Evolutionary conservation across 371 early-diverging fungal genomes (phyloP).

Genomic region (Mortierella sp.): DNA sequence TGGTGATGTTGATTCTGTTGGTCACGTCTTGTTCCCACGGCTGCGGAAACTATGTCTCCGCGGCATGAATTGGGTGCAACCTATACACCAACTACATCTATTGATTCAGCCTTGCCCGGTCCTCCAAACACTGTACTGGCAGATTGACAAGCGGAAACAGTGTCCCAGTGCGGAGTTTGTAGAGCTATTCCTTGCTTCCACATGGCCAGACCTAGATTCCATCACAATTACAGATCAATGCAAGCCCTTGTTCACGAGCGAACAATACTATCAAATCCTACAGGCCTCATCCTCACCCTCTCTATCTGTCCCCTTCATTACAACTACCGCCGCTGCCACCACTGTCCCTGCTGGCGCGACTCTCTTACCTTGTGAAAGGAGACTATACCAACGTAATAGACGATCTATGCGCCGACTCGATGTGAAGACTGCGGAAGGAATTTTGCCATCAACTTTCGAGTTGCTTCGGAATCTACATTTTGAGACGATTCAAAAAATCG

Average conservation of each 20-base stretch:
- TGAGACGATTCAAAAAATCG: background rate
- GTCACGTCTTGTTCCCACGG: background rate
- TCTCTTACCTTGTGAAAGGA: too few relatives aligned
- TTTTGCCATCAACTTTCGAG: background rate
- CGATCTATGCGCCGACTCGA: background rate
- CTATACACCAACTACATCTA: background rate
- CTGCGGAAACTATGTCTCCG: background rate
- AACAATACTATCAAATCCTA: background rate
- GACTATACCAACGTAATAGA: background rate
- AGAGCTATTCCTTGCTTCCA: background rate
- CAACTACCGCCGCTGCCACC: too few relatives aligned
- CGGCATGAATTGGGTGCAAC: background rate
- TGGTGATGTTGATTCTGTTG: background rate
- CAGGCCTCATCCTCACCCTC: background rate
- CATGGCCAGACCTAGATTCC: slow-evolving; percentile 3
- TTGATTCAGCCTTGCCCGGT: slow-evolving; percentile 1
- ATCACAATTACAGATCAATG: slow-evolving; percentile 1
- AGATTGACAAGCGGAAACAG: background rate
- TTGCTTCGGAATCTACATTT: background rate
- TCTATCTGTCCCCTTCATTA: too few relatives aligned
- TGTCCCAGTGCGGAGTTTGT: background rate
- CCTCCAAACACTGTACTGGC: slow-evolving; percentile 1
- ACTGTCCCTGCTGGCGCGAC: too few relatives aligned
- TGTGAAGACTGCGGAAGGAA: background rate
- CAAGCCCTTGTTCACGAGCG: background rate